These are phyloP conservation scores for Camellia granthamiana DNA, from an alignment of 148 eudicot species.

Conservation along the genomic window DNA sequence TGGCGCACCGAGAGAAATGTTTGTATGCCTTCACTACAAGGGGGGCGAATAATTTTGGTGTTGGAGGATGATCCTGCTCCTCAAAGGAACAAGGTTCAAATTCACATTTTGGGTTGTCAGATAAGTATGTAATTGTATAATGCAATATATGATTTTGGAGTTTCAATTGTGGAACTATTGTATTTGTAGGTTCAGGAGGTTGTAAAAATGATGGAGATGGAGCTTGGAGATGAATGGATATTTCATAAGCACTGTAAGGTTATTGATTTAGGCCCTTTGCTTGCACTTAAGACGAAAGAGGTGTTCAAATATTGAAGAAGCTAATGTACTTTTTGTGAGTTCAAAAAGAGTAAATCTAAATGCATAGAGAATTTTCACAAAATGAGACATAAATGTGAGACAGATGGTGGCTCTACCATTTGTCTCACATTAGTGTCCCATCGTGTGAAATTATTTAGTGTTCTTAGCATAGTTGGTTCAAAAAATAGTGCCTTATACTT, in stretches of 20 bases:
- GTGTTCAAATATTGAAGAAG: not conserved
- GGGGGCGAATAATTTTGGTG: slow-evolving; percentile 62
- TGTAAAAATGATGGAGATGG: slow-evolving; percentile 83
- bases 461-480: not conserved
- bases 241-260: slow-evolving; percentile 68
- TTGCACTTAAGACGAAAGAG: not conserved
- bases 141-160: not conserved
- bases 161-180: not conserved
- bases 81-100: slow-evolving; percentile 67
- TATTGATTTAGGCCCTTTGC: slow-evolving; percentile 5
- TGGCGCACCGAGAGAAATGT: slow-evolving; percentile 74
- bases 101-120: not conserved
- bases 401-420: too few relatives aligned
- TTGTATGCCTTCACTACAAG: slow-evolving; percentile 35
- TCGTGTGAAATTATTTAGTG: not conserved
- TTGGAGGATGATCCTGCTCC: slow-evolving; percentile 58
- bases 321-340: too few relatives aligned
- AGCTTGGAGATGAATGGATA: slow-evolving; percentile 93
- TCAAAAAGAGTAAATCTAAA: not conserved
- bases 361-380: too few relatives aligned
- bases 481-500: not conserved
- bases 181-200: slow-evolving; percentile 65
- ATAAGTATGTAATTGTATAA: not conserved
- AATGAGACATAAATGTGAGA: too few relatives aligned
- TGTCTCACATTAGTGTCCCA: too few relatives aligned